Conservation (phyloP, 352 stramenopile species). For the Globisporangium spinosum region DNA sequence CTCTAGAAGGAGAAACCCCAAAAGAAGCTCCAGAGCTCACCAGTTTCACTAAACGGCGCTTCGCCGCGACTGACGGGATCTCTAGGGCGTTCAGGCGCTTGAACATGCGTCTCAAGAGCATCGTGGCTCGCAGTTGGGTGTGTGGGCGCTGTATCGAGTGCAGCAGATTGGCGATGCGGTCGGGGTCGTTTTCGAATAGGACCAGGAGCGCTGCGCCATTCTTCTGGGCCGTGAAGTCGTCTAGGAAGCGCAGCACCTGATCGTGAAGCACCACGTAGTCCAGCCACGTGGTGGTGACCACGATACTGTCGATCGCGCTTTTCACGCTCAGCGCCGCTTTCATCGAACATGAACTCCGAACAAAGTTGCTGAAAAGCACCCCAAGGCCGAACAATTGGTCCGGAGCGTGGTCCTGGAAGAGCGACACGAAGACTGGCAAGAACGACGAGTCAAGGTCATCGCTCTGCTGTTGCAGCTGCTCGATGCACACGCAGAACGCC, state of each 20-base stretch:
- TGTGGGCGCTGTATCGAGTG: constrained; percentile 27
- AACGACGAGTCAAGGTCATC: constrained; percentile 10
- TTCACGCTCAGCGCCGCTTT: constrained; percentile 30
- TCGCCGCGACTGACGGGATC: constrained; percentile 36
- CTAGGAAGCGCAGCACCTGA: constrained; percentile 48
- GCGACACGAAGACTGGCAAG: constrained; percentile 24
- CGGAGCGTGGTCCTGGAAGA: constrained; percentile 46
- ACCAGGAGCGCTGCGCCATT: constrained; percentile 39
- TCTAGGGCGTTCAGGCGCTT: constrained; percentile 43
- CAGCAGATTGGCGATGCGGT: constrained; percentile 55
- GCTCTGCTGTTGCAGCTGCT: constrained; percentile 6
- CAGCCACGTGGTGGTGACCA: constrained; percentile 33
- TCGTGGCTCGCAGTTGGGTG: constrained; percentile 31
- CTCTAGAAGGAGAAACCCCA: background rate
- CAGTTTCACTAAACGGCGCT: constrained; percentile 45
- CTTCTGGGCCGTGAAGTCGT: constrained; percentile 43
- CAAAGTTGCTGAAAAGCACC: constrained; percentile 41
- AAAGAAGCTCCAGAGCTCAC: constrained; percentile 8
- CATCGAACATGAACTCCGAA: constrained; percentile 25
- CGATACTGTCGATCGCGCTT: constrained; percentile 28
- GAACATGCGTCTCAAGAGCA: constrained; percentile 51
- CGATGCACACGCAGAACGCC: constrained; percentile 38
- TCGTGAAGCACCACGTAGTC: constrained; percentile 36
- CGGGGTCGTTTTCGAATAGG: constrained; percentile 42
- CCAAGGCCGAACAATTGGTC: constrained; percentile 39